A percentile compares a stretch with the other conserved stretches of the same genome.
Evolutionary conservation across 805 yeast species (phyloP).

Genomic region (Kockiozyma suomiensis): DNA sequence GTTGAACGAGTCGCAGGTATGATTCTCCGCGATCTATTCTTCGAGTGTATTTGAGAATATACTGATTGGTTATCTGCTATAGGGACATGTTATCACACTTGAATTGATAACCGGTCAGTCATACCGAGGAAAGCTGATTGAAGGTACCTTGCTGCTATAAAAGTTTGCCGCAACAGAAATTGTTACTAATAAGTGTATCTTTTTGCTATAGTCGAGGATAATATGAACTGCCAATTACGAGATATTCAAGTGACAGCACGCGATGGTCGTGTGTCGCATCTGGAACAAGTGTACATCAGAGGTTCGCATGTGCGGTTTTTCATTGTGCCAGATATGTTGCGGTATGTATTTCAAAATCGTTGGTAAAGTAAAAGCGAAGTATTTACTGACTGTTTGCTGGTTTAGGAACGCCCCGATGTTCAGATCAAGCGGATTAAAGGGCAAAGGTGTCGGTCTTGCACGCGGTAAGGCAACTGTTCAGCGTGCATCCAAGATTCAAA

Average conservation of each 20-base stretch:
- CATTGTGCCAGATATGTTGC: conserved; percentile 83
- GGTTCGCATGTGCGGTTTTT: conserved; percentile 88
- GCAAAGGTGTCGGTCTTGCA: conserved; percentile 36
- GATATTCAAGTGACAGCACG: conserved; percentile 79
- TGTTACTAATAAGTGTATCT: too few relatives aligned
- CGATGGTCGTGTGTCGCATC: conserved; percentile 72
- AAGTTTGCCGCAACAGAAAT: too few relatives aligned
- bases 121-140: conserved; percentile 83
- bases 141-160: conserved; percentile 45
- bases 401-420: conserved; percentile 81
- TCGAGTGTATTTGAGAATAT: not conserved
- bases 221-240: conserved; percentile 85
- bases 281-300: conserved; percentile 84
- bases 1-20: conserved; percentile 74
- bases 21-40: conserved; percentile 26
- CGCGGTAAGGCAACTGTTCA: conserved; percentile 37
- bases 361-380: not conserved
- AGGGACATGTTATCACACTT: conserved; percentile 81
- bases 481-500: conserved; percentile 33
- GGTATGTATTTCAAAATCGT: conserved; percentile 34
- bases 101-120: conserved; percentile 85
- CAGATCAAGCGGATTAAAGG: conserved; percentile 44
- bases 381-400: not conserved
- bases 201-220: conserved; percentile 68
- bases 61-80: conserved; percentile 23